A percentile compares a stretch with the other conserved stretches of the same genome.
Evolutionary conservation across 2,329 filamentous ascomycete species (phyloP).

Genomic region (Aureobasidium sp.): DNA sequence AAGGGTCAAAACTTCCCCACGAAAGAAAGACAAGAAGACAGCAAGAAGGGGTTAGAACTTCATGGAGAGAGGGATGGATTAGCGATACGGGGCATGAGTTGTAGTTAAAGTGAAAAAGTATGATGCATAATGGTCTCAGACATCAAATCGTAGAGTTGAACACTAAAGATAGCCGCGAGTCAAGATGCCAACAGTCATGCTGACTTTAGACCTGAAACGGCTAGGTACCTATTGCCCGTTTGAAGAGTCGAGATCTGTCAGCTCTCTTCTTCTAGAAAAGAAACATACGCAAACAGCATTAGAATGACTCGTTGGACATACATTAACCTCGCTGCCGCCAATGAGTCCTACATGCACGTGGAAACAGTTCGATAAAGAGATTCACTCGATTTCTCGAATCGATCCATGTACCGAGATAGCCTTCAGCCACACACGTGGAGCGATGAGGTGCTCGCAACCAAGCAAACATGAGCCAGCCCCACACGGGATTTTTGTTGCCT

Average conservation of each 20-base stretch:
- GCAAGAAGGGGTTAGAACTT: neutral
- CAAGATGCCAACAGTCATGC: neutral
- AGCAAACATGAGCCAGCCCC: neutral
- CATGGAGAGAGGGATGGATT: neutral
- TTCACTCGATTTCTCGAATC: neutral
- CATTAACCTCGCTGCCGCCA: neutral
- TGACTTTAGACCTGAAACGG: conserved; percentile 4
- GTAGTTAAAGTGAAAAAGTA: conserved; percentile 3
- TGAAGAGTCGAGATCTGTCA: neutral
- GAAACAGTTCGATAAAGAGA: neutral
- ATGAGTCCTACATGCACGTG: neutral
- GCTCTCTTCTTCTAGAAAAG: neutral
- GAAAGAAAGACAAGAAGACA: neutral
- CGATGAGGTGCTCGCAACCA: too few species aligned
- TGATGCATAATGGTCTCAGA: neutral
- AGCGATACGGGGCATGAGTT: neutral
- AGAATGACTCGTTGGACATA: neutral
- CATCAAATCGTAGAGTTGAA: neutral
- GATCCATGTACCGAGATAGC: neutral
- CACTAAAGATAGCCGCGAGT: neutral
- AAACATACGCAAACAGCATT: neutral
- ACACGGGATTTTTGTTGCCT: too few species aligned
- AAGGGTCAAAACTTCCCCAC: neutral
- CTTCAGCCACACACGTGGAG: neutral
- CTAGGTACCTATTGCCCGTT: conserved; percentile 2